Percentiles rank a stretch among this genome's conserved stretches.
Conservation (phyloP, 495 filamentous ascomycete genomes). For the Sordaria brevicollis region DNA sequence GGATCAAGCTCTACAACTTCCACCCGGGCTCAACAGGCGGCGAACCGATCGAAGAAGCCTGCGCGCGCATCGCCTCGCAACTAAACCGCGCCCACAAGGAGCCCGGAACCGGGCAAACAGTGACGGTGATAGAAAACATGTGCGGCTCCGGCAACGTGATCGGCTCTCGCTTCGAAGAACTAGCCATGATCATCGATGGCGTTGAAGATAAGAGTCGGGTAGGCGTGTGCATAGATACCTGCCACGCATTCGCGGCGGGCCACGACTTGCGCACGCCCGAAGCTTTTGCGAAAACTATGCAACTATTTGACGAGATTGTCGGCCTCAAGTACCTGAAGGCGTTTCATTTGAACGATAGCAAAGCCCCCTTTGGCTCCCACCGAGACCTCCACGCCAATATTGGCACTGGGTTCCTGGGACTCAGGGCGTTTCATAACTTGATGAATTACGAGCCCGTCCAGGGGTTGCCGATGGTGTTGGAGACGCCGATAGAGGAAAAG, state of each 20-base stretch:
- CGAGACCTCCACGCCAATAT: slow-evolving; percentile 91
- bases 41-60: slow-evolving; percentile 53
- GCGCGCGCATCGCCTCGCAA: slow-evolving; percentile 63
- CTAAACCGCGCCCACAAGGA: slow-evolving; percentile 71
- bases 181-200: slow-evolving; percentile 68
- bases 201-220: slow-evolving; percentile 79
- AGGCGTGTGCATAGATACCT: slow-evolving; percentile 93
- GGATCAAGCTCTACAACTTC: slow-evolving; percentile 91
- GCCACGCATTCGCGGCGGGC: slow-evolving; percentile 86
- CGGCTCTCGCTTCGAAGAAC: slow-evolving; percentile 72
- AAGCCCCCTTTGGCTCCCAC: slow-evolving; percentile 67
- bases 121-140: slow-evolving; percentile 91
- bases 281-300: slow-evolving; percentile 61
- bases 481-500: slow-evolving; percentile 78
- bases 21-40: slow-evolving; percentile 78
- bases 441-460: slow-evolving; percentile 75
- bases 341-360: slow-evolving; percentile 87
- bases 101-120: slow-evolving; percentile 62
- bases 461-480: slow-evolving; percentile 80
- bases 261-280: slow-evolving; percentile 75
- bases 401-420: slow-evolving; percentile 80
- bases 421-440: slow-evolving; percentile 81
- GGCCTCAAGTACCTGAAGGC: slow-evolving; percentile 73
- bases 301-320: slow-evolving; percentile 68
- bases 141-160: slow-evolving; percentile 82